Percentiles rank a stretch among this genome's conserved stretches.
Conservation (phyloP, 768 basidiomycete genomes). For the Podaxis sp. region DNA sequence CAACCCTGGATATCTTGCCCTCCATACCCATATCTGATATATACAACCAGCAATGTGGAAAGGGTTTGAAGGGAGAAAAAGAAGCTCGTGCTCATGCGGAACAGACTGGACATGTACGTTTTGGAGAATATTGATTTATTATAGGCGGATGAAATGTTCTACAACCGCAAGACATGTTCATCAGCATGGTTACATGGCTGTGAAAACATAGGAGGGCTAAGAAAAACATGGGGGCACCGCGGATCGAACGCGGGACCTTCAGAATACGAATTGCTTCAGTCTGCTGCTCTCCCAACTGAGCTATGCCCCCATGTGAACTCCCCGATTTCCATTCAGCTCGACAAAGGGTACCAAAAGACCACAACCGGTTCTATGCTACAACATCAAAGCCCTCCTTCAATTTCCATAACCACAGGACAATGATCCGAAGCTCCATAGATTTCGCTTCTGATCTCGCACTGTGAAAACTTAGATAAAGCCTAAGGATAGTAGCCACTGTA, state of each 20-base stretch:
- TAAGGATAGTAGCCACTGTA: not conserved
- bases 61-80: conserved; percentile 91
- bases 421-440: conserved; percentile 89
- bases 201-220: not conserved
- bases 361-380: not conserved
- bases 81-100: conserved; percentile 86
- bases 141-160: not conserved
- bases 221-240: conserved; percentile 55
- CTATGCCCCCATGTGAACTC: conserved; percentile 41
- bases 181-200: too few relatives aligned
- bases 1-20: not conserved
- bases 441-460: conserved; percentile 82
- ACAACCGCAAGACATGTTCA: too few relatives aligned
- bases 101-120: conserved; percentile 79
- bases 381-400: conserved; percentile 33
- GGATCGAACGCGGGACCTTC: conserved; percentile 74
- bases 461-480: not conserved
- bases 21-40: conserved; percentile 1
- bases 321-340: not conserved
- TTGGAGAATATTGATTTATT: conserved; percentile 66
- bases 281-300: conserved; percentile 69
- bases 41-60: conserved; percentile 61
- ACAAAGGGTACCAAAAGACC: not conserved
- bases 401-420: conserved; percentile 75
- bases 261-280: conserved; percentile 49